Conservation (phyloP, 2,329 filamentous ascomycete genomes). For the Calonectria pauciramosa region DNA sequence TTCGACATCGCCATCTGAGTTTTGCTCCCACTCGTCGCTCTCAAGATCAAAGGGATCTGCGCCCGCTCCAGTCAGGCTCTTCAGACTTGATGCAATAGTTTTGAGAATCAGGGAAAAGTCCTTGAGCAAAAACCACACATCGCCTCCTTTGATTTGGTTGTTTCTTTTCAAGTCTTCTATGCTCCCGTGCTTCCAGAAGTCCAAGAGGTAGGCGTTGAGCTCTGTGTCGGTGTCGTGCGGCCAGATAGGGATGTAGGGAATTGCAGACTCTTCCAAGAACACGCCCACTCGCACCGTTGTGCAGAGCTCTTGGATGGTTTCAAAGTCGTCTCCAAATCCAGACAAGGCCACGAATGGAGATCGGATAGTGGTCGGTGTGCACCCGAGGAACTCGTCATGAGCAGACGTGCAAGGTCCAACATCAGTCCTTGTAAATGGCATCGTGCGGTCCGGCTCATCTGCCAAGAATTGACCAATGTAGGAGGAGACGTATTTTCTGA, state of each 20-base stretch:
- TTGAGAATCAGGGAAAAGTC: constrained; percentile 70
- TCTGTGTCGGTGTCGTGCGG: constrained; percentile 63
- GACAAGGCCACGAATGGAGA: constrained; percentile 82
- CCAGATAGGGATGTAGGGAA: constrained; percentile 76
- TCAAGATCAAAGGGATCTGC: constrained; percentile 49
- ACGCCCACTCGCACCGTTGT: constrained; percentile 74
- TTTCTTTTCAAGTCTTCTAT: constrained; percentile 70
- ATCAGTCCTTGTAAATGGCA: constrained; percentile 72
- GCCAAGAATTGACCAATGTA: constrained; percentile 76
- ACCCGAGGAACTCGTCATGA: background rate
- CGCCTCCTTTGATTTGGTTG: constrained; percentile 75
- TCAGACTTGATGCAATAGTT: constrained; percentile 77
- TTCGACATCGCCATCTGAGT: background rate
- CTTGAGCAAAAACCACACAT: constrained; percentile 81
- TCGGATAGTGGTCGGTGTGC: constrained; percentile 60
- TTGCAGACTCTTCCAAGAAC: constrained; percentile 80
- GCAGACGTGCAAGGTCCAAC: constrained; percentile 51
- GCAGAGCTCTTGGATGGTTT: constrained; percentile 77
- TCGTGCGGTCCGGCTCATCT: constrained; percentile 61
- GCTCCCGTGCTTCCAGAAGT: constrained; percentile 84
- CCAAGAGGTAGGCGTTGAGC: constrained; percentile 78
- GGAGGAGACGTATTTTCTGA: constrained; percentile 76
- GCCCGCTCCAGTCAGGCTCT: constrained; percentile 61
- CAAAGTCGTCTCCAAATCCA: constrained; percentile 74
- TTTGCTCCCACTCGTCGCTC: constrained; percentile 50